A percentile compares a stretch with the other conserved stretches of the same genome.
These are phyloP conservation scores for Erigeron philadelphicus DNA, from an alignment of 140 eudicot species.

Conservation along the genomic window DNA sequence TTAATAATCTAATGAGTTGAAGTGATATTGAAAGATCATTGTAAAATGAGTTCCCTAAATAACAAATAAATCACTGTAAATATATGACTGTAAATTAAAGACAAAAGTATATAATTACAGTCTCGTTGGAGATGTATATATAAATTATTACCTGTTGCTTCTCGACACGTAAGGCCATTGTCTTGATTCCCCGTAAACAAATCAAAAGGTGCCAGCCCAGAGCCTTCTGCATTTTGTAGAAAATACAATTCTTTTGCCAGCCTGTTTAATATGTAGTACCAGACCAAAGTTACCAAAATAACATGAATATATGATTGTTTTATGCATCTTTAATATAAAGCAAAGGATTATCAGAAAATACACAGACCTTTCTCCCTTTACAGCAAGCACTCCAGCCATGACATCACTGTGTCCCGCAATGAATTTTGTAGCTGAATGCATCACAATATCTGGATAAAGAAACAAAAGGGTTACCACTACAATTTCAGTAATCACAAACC, in stretches of 20 bases:
- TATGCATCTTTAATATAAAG: constrained; percentile 1
- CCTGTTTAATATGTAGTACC: constrained; percentile 31
- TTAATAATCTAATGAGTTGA: not conserved
- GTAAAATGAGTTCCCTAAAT: not conserved
- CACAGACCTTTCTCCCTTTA: constrained; percentile 79
- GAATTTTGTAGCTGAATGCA: constrained; percentile 95
- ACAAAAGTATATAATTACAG: not conserved
- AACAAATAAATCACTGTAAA: not conserved
- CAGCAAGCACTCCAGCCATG: constrained; percentile 94
- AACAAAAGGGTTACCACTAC: not conserved
- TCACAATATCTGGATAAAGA: constrained; percentile 70
- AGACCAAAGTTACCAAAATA: constrained; percentile 4
- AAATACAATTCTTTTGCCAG: constrained; percentile 78
- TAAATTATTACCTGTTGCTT: constrained; percentile 69
- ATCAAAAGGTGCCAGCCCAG: constrained; percentile 96
- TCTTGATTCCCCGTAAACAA: constrained; percentile 84
- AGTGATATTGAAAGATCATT: not conserved
- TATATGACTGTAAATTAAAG: not conserved
- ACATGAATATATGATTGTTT: not conserved
- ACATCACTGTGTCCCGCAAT: constrained; percentile 93
- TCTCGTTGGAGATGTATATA: constrained; percentile 12
- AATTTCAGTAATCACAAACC: constrained; percentile 16
- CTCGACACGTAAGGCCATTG: constrained; percentile 95
- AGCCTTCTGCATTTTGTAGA: constrained; percentile 94
- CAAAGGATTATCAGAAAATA: constrained; percentile 5